Base-by-base conservation (phyloP, 805 yeast species). In the Torulaspora microellipsoides region DNA sequence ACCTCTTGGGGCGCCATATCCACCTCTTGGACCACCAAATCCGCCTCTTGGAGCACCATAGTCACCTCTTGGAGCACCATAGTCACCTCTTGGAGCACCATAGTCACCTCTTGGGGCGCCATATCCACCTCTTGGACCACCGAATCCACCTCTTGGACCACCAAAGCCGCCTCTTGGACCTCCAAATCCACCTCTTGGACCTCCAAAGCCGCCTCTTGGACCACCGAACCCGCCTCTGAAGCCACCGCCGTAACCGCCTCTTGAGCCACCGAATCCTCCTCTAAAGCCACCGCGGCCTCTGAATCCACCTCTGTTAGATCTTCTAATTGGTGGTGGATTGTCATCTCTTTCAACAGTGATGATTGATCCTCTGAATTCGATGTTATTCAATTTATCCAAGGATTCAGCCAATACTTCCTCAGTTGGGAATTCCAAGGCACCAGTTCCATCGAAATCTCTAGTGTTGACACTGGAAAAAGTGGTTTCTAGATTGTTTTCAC, bases 341-440 rank as follows among this genome's bases (percentile, higher is more conserved):
- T 72, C 76, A 56, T 88, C 96, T 66, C 83, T 87, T 68, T 87
- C 95, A 47, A 85, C 86, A 40, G 80, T 68, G 45, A 87, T 71
- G 47, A 78, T 70, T 41, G 80, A 64, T 56, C 93, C 93, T 62
- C 81, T 81, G 69, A 75, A 80, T 48, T 84, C 83, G 47, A 78
- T 71, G 54, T 79, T 81, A 65, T 86, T 86, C 58, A 86, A 73
- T 60, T 81, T 78, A 45, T 78, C 78, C 54, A 91, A 68, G 36
- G 97, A 93, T 50, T 76, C 75, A 44, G 73, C 82, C 58, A 91
- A 75, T 54, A 85, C 84, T 48, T 85, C 95, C 59, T 81, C 83
- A 48, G 85, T 60, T 47, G 72, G 69, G 53, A 71, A 68, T 54
- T 71, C 75, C 43, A 71, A 53, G 46, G 71, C 73, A 64, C 75